Evolutionary conservation across 257 asterid species (phyloP).

Genomic region (Mitragyna speciosa): DNA sequence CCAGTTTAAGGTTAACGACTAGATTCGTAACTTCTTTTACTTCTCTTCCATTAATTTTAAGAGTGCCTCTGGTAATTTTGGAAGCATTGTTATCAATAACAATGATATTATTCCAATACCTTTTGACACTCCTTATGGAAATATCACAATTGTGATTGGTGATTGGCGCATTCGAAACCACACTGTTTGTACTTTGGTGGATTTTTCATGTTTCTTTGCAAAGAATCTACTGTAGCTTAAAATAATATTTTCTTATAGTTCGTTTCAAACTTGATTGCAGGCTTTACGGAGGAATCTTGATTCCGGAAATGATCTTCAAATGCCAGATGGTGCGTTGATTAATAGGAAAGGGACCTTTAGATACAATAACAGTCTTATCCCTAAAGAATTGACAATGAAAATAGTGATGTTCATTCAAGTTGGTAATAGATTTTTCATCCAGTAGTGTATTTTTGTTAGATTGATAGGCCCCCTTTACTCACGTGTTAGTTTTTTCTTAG

Average conservation of each 20-base stretch:
- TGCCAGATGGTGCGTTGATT: conserved; percentile 93
- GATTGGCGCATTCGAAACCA: conserved; percentile 93
- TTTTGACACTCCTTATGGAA: conserved; percentile 78
- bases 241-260: conserved; percentile 5
- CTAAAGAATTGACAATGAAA: conserved; percentile 80
- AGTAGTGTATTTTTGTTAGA: not conserved
- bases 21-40: conserved; percentile 85
- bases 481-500: not conserved
- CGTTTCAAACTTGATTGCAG: conserved; percentile 37
- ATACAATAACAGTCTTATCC: conserved; percentile 78
- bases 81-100: conserved; percentile 62
- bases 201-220: not conserved
- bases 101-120: conserved; percentile 70
- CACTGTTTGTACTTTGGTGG: conserved; percentile 53
- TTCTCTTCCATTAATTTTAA: conserved; percentile 90
- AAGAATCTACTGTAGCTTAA: not conserved
- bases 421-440: conserved; percentile 11
- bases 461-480: not conserved
- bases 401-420: conserved; percentile 75
- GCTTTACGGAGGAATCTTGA: conserved; percentile 71
- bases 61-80: conserved; percentile 88
- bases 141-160: conserved; percentile 74
- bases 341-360: conserved; percentile 97
- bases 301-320: conserved; percentile 79
- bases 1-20: conserved; percentile 89